Evolutionary conservation across 768 basidiomycete genomes (phyloP).

Genomic region (Kwoniella sp.): DNA sequence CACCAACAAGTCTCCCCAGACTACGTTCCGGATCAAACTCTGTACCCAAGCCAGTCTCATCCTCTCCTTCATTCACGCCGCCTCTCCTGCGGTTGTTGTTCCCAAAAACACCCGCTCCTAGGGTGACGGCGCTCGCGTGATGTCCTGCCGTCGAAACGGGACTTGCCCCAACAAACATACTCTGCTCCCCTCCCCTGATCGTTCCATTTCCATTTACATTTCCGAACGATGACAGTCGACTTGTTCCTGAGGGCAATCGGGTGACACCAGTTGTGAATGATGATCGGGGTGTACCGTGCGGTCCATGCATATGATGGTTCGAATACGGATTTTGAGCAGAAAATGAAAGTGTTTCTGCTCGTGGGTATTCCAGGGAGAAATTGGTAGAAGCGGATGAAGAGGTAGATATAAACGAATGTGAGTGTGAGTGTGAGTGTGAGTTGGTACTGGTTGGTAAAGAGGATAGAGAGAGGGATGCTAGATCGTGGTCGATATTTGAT

Average conservation of each 20-base stretch:
- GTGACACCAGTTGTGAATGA: slow-evolving; percentile 3
- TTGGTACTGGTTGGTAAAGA: slow-evolving; percentile 25
- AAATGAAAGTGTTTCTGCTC: slow-evolving; percentile 24
- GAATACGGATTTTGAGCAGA: not conserved
- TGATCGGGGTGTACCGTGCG: slow-evolving; percentile 40
- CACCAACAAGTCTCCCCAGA: slow-evolving; percentile 50
- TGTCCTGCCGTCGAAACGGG: slow-evolving; percentile 78
- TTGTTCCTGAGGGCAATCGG: not conserved
- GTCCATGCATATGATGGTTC: slow-evolving; percentile 20
- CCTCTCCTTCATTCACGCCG: slow-evolving; percentile 59
- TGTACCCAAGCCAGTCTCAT: slow-evolving; percentile 72
- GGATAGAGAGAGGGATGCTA: slow-evolving; percentile 34
- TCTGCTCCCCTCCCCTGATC: slow-evolving; percentile 8
- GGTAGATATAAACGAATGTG: slow-evolving; percentile 20
- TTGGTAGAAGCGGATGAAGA: slow-evolving; percentile 16
- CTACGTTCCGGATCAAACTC: slow-evolving; percentile 53
- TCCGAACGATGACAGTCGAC: slow-evolving; percentile 14
- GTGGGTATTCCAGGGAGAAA: slow-evolving; percentile 25
- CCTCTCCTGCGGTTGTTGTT: slow-evolving; percentile 51
- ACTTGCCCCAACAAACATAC: slow-evolving; percentile 39
- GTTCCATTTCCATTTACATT: not conserved
- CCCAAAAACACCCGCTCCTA: slow-evolving; percentile 73
- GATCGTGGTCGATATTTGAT: slow-evolving; percentile 46
- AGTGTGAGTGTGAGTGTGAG: slow-evolving; percentile 9
- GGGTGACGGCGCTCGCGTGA: slow-evolving; percentile 83